Evolutionary conservation across 805 yeast species (phyloP).

Genomic region (Zygoascus ofunaensis): DNA sequence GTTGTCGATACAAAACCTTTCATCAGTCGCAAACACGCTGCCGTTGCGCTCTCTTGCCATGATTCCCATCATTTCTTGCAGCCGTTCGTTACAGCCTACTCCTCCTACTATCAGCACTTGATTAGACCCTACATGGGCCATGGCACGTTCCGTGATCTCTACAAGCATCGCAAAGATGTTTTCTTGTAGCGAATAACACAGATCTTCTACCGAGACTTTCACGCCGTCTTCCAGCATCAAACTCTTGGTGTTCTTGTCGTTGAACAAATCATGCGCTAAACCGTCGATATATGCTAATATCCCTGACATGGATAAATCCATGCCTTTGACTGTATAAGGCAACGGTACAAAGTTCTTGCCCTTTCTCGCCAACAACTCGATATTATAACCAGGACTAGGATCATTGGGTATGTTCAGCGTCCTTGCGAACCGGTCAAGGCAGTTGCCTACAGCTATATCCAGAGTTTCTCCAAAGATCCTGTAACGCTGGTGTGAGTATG

Average conservation of each 20-base stretch:
- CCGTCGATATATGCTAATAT: slow-evolving; percentile 77
- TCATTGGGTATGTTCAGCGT: slow-evolving; percentile 79
- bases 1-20: slow-evolving; percentile 92
- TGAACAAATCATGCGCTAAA: slow-evolving; percentile 64
- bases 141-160: slow-evolving; percentile 94
- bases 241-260: slow-evolving; percentile 26
- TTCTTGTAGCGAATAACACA: slow-evolving; percentile 90
- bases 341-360: slow-evolving; percentile 53
- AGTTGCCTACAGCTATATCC: slow-evolving; percentile 96
- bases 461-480: slow-evolving; percentile 98
- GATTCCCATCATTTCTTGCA: slow-evolving; percentile 93
- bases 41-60: slow-evolving; percentile 91
- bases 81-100: slow-evolving; percentile 88
- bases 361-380: slow-evolving; percentile 79
- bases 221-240: slow-evolving; percentile 32
- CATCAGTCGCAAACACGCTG: slow-evolving; percentile 88
- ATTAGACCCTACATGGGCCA: slow-evolving; percentile 89
- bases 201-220: slow-evolving; percentile 66
- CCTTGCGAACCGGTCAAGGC: slow-evolving; percentile 92
- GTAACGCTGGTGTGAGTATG: slow-evolving; percentile 86
- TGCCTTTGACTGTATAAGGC: slow-evolving; percentile 97
- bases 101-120: slow-evolving; percentile 97
- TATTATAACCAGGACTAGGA: slow-evolving; percentile 96
- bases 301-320: slow-evolving; percentile 97
- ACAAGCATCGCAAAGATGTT: slow-evolving; percentile 91